Conservation (phyloP, 257 asterid genomes). For the Solanum lignicaule region DNA sequence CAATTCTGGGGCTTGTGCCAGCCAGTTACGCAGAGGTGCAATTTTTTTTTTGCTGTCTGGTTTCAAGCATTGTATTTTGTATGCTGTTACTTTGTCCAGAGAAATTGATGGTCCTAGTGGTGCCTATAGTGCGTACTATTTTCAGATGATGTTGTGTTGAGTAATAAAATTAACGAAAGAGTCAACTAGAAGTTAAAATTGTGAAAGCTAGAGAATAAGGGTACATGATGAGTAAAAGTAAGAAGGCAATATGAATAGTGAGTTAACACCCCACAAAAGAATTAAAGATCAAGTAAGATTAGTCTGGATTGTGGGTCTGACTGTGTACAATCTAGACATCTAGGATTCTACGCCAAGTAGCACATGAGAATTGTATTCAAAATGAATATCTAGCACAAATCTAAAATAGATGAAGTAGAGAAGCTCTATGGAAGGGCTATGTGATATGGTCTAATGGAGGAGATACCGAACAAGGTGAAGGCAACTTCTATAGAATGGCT, state of each 20-base stretch:
- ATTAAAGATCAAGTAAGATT: neutral
- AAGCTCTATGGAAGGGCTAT: neutral
- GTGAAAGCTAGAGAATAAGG: neutral
- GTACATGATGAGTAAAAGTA: neutral
- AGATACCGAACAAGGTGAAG: neutral
- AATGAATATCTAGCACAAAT: neutral
- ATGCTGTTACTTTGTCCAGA: neutral
- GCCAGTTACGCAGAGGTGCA: conserved; percentile 60
- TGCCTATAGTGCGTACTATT: neutral
- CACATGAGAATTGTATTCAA: neutral
- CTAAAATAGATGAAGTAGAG: neutral
- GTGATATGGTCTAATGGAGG: neutral
- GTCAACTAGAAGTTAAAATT: neutral
- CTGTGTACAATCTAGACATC: neutral
- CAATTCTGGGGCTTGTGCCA: conserved; percentile 70
- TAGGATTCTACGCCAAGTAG: neutral
- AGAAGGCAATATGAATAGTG: neutral
- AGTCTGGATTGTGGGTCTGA: neutral
- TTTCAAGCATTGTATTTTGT: neutral
- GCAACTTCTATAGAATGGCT: neutral
- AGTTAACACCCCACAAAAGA: neutral
- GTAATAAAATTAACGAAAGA: neutral
- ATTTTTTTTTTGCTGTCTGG: neutral
- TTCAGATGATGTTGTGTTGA: neutral
- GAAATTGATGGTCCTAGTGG: neutral